These are phyloP conservation scores for Fusarium sp. DNA, from an alignment of 2,329 filamentous ascomycete genomes.

Conservation along the genomic window DNA sequence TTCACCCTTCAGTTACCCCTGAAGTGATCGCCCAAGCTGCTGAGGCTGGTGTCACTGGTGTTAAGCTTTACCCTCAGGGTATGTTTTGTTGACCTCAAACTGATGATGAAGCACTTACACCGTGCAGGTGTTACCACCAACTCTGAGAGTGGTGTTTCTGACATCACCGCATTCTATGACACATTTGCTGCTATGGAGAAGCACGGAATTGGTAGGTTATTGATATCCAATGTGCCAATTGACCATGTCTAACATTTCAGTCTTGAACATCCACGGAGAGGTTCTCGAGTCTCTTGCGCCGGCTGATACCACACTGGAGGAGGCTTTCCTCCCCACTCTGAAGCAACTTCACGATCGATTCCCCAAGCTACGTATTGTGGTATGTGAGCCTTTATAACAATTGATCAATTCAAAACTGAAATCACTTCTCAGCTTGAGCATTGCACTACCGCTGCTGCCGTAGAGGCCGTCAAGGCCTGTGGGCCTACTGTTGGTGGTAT, in stretches of 20 bases:
- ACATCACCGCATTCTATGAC: slow-evolving; percentile 77
- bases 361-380: slow-evolving; percentile 75
- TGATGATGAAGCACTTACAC: slow-evolving; percentile 26
- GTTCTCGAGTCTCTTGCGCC: slow-evolving; percentile 66
- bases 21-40: slow-evolving; percentile 80
- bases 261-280: slow-evolving; percentile 96
- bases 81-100: neutral
- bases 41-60: slow-evolving; percentile 75
- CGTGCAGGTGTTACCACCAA: slow-evolving; percentile 70
- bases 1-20: slow-evolving; percentile 73
- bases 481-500: slow-evolving; percentile 77
- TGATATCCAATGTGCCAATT: neutral
- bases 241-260: slow-evolving; percentile 44
- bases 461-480: slow-evolving; percentile 81
- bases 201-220: slow-evolving; percentile 67
- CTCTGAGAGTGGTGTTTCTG: slow-evolving; percentile 75
- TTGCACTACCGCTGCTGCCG: slow-evolving; percentile 85
- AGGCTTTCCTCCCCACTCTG: slow-evolving; percentile 82
- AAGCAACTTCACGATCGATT: slow-evolving; percentile 78
- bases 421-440: slow-evolving; percentile 71
- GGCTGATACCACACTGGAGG: slow-evolving; percentile 59
- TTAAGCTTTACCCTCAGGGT: slow-evolving; percentile 76
- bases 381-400: slow-evolving; percentile 22
- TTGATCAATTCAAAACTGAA: slow-evolving; percentile 1
- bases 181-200: slow-evolving; percentile 92